Base-by-base conservation (phyloP, 2,329 filamentous ascomycete species). In the Talaromyces sp. region DNA sequence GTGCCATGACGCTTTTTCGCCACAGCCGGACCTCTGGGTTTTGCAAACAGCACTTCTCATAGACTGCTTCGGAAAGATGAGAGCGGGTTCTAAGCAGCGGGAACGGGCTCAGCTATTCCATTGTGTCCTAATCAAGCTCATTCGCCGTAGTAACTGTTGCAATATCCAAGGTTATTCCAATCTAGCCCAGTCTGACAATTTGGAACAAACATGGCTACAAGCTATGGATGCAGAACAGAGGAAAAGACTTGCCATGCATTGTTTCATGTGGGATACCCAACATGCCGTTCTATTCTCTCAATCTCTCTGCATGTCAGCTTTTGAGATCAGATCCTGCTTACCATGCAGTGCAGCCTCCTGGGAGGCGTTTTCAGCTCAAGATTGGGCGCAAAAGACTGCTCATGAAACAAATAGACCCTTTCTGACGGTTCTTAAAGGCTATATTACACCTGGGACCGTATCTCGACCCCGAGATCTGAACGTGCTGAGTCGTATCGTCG, bases 191-290 rank as follows among this genome's bases (percentile, higher is more conserved):
- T 73, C 73, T 0, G 76, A 77, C 8, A 76, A 81, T 50, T 71
- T 84, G 0, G 79, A 85, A 2, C 70, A 75, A 10, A 73, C 80
- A 2, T 89, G 86, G 86, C 76, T 74, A 50, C 75, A 73, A n/a
- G 86, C 84, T 76, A 82, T 83, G 3, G 80, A 85, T 52, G 77
- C 80, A 1, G 86, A 89, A 69, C 84, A 87, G 66, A 85, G 85
- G 64, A 87, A 87, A 73, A 81, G 86, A 76, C 74, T 87, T 0
- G 85, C 86, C 0, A 80, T 88, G 45, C 77, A 87, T 5, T 89
- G 86, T 70, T 89, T 89, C 71, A 85, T 89, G 78, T 89, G 86
- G 87, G 87, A 89, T 68, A 87, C 85, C 0, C 86, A 89, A 63
- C 86, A 89, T 66, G 86, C 86, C 0, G 85, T 88, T 0, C 77